Evolutionary conservation across 2,329 filamentous ascomycete species (phyloP).

Genomic region (Arthrobotrys pseudoclavata): DNA sequence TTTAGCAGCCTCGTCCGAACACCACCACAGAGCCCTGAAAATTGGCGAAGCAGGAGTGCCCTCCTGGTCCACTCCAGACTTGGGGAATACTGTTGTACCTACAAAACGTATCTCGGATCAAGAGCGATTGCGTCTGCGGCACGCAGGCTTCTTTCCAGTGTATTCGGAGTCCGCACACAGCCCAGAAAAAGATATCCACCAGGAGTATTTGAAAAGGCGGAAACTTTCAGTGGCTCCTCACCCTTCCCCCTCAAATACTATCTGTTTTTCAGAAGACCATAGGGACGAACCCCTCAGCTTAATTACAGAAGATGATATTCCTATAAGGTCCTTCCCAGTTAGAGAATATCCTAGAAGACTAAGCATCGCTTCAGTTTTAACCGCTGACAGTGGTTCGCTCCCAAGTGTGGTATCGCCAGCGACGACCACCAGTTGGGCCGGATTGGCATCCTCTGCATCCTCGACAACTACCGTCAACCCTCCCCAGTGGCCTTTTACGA

Average conservation of each 20-base stretch:
- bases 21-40: conserved; percentile 35
- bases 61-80: conserved; percentile 24
- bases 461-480: conserved; percentile 55
- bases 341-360: conserved; percentile 58
- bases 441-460: conserved; percentile 50
- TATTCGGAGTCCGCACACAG: conserved; percentile 39
- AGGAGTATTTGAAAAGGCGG: conserved; percentile 47
- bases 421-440: conserved; percentile 55
- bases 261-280: conserved; percentile 24
- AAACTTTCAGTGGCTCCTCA: conserved; percentile 46
- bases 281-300: conserved; percentile 51
- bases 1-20: conserved; percentile 29
- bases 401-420: conserved; percentile 55
- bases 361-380: conserved; percentile 59
- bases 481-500: conserved; percentile 56
- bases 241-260: conserved; percentile 9
- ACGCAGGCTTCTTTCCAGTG: conserved; percentile 32
- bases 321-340: conserved; percentile 57
- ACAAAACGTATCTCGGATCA: conserved; percentile 56
- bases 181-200: conserved; percentile 44
- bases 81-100: conserved; percentile 35
- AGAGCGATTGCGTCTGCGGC: conserved; percentile 46
- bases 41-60: conserved; percentile 40
- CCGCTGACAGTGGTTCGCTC: conserved; percentile 56
- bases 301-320: conserved; percentile 49